A percentile compares a stretch with the other conserved stretches of the same genome.
Evolutionary conservation across 177 flowering plant species (phyloP).

Genomic region (Telopea speciosissima): DNA sequence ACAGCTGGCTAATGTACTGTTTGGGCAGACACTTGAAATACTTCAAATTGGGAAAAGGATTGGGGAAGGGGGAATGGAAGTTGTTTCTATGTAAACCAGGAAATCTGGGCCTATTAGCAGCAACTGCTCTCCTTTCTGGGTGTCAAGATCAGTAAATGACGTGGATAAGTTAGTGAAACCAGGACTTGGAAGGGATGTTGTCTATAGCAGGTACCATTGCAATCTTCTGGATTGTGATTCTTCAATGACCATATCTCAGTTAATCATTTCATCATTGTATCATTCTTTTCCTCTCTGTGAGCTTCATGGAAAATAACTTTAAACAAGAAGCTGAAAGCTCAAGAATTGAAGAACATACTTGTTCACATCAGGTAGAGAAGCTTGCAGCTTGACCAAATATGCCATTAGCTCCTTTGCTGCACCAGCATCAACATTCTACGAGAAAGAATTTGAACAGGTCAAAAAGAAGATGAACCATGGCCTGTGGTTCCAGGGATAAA

Average conservation of each 20-base stretch:
- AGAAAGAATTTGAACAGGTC: constrained; percentile 18
- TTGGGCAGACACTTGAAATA: background rate
- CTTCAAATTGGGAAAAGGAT: background rate
- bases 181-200: background rate
- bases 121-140: background rate
- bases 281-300: background rate
- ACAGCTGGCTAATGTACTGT: background rate
- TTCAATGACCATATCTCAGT: background rate
- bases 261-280: background rate
- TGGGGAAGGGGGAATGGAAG: background rate
- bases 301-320: background rate
- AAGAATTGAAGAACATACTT: constrained; percentile 36
- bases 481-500: background rate
- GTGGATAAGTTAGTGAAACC: too few relatives aligned
- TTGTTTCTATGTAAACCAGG: background rate
- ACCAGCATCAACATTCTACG: constrained; percentile 92
- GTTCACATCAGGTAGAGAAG: constrained; percentile 70
- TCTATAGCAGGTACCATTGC: too few relatives aligned
- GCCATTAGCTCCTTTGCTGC: constrained; percentile 96
- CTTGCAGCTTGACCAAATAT: constrained; percentile 74
- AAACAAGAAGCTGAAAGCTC: background rate
- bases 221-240: background rate
- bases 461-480: background rate
- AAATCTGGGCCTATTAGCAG: background rate
- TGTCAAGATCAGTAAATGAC: background rate